Conservation (phyloP, 1,139 yeast genomes). For the Kluyveromyces sp. region DNA sequence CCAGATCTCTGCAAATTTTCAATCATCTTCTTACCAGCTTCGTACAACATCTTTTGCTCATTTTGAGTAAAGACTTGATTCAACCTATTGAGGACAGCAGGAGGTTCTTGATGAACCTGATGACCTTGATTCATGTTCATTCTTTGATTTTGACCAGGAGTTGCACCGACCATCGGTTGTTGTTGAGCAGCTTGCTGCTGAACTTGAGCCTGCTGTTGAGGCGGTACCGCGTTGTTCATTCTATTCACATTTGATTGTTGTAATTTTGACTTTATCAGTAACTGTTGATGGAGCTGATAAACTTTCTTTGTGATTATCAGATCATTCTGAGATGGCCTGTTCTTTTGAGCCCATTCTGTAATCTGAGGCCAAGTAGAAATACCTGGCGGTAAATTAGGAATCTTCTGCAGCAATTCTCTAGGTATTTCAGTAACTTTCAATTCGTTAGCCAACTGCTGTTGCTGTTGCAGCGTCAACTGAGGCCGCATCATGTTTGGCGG, state of each 20-base stretch:
- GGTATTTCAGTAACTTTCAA: slow-evolving; percentile 66
- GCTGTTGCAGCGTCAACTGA: slow-evolving; percentile 30
- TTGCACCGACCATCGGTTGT: slow-evolving; percentile 15
- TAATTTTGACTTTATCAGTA: slow-evolving; percentile 27
- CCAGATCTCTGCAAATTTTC: slow-evolving; percentile 34
- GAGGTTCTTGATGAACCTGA: slow-evolving; percentile 24
- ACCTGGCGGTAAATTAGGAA: slow-evolving; percentile 78
- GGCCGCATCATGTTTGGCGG: slow-evolving; percentile 23
- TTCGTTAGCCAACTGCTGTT: slow-evolving; percentile 33
- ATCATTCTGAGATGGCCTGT: slow-evolving; percentile 33
- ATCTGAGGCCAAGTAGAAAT: slow-evolving; percentile 80
- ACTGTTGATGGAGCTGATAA: slow-evolving; percentile 35
- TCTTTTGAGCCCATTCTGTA: slow-evolving; percentile 58
- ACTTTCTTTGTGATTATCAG: slow-evolving; percentile 34
- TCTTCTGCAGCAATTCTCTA: slow-evolving; percentile 55
- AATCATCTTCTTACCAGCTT: slow-evolving; percentile 34
- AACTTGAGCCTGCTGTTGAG: background rate
- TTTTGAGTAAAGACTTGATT: slow-evolving; percentile 32
- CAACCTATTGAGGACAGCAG: slow-evolving; percentile 33
- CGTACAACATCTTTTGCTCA: slow-evolving; percentile 29
- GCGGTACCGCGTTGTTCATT: slow-evolving; percentile 10
- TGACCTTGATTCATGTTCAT: slow-evolving; percentile 22
- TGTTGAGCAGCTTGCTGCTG: background rate
- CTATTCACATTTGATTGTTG: slow-evolving; percentile 24
- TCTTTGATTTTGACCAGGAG: slow-evolving; percentile 16